phyloP scores from a whole-genome alignment of 2,329 filamentous ascomycete genomes.

The Botryosphaeria dothidea region DNA sequence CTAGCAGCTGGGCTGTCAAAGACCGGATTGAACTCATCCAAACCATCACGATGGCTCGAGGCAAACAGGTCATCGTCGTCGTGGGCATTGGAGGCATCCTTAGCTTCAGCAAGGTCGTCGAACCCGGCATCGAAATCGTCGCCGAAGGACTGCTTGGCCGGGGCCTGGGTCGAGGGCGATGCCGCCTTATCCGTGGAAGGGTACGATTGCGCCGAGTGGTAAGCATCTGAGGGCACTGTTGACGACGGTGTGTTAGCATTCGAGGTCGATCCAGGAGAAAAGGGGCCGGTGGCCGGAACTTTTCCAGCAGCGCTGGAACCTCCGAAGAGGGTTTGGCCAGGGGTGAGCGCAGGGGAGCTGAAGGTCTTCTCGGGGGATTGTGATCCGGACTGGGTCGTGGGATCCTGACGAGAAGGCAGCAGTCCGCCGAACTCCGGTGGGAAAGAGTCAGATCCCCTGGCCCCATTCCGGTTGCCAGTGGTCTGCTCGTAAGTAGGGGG shows the following conservation, averaged over 20 bases:
- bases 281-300: constrained; percentile 21
- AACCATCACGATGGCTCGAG: constrained; percentile 58
- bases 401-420: constrained; percentile 57
- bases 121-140: constrained; percentile 78
- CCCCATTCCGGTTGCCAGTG: constrained; percentile 34
- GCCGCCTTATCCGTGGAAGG: constrained; percentile 33
- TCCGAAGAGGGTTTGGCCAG: constrained; percentile 43
- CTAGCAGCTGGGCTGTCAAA: constrained; percentile 67
- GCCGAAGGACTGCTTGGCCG: constrained; percentile 57
- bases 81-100: constrained; percentile 65
- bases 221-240: constrained; percentile 44
- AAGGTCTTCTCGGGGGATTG: constrained; percentile 42
- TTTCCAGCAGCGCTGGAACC: constrained; percentile 35
- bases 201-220: constrained; percentile 43
- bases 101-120: constrained; percentile 79
- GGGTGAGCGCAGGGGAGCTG: constrained; percentile 33
- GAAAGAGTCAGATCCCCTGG: constrained; percentile 46
- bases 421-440: constrained; percentile 58
- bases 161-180: constrained; percentile 19
- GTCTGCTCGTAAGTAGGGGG: constrained; percentile 59
- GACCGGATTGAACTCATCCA: constrained; percentile 78
- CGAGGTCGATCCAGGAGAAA: constrained; percentile 38
- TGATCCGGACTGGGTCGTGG: constrained; percentile 39
- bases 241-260: constrained; percentile 40
- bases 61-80: constrained; percentile 80